Base-by-base conservation (phyloP, 78 protist species). In the Emiliania huxleyi region DNA sequence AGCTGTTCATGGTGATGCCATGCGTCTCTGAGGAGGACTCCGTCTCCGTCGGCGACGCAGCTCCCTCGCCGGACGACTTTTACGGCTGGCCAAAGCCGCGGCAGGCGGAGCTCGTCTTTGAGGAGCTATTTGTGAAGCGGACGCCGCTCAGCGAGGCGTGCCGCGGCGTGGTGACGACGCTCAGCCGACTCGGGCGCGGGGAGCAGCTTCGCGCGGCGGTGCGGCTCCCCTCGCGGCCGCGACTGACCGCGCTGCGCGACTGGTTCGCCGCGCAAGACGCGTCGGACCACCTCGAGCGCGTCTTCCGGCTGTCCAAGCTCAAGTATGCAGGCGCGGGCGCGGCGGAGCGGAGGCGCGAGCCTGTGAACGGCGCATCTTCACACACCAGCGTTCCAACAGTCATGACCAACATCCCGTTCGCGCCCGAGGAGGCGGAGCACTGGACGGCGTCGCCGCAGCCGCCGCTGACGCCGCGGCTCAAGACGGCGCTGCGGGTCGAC, bases 391-490 rank as follows among this genome's bases (percentile, higher is more conserved):
- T n/a, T n/a, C n/a, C n/a, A n/a, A n/a, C n/a, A n/a, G 69, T 84
- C 46, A 84, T 84, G 90, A 84, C 90, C 35, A 84, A 84, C 43
- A n/a, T 84, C 44, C 90, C 90, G 23, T 84, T 84, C 90, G 90
- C 37, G 26, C 90, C 90, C 0, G 44, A n/a, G 5, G 90, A 84
- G 42, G 90, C 90, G 18, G 15, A 2, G 69, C 37, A 48, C 8
- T 84, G 62, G 71, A 45, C 4, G 43, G 62, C 89, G 25, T 25
- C 55, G 55, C 73, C 6, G 35, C 0, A 6, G 29, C 5, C 42
- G 40, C 44, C 38, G 85, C 44, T 77, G 15, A 2, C 48, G 4
- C 48, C 85, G 48, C 46, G 40, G 38, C 69, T 84, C 42, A 44
- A 48, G 73, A 33, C 90, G 0, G 90, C 90, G 3, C 43, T 84